A percentile compares a stretch with the other conserved stretches of the same genome.
Conservation (phyloP, 139 green algal species). For the Picochlorum sp. region DNA sequence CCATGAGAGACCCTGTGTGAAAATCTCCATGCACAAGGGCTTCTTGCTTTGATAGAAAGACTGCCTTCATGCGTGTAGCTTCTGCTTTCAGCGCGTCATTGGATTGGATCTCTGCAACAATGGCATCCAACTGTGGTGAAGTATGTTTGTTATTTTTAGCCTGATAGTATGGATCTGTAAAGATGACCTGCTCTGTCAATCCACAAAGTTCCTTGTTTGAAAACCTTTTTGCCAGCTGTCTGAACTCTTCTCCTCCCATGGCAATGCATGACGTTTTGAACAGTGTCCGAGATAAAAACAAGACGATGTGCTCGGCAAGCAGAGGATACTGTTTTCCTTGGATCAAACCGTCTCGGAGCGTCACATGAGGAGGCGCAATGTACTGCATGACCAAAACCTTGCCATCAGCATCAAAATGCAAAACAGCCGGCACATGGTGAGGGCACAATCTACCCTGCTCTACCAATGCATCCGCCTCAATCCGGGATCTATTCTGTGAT, state of each 20-base stretch:
- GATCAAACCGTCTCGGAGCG: constrained; percentile 69
- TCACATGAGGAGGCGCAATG: constrained; percentile 72
- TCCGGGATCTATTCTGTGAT: constrained; percentile 62
- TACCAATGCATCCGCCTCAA: constrained; percentile 61
- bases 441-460: constrained; percentile 53
- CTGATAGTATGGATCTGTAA: constrained; percentile 84
- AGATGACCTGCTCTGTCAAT: constrained; percentile 93
- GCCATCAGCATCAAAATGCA: constrained; percentile 45
- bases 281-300: constrained; percentile 72
- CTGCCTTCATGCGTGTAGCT: constrained; percentile 56
- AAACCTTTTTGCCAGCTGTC: constrained; percentile 24
- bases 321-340: constrained; percentile 57
- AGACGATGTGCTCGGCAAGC: constrained; percentile 59
- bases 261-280: constrained; percentile 80
- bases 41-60: constrained; percentile 65
- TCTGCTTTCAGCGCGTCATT: constrained; percentile 67
- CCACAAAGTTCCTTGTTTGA: constrained; percentile 82
- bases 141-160: constrained; percentile 65
- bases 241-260: constrained; percentile 43
- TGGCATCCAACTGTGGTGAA: constrained; percentile 71
- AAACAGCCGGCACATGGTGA: constrained; percentile 68
- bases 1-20: constrained; percentile 94
- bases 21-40: constrained; percentile 94
- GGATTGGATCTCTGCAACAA: constrained; percentile 46
- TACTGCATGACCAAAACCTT: constrained; percentile 75